Percentiles rank a stretch among this genome's conserved stretches.
phyloP scores from a whole-genome alignment of 176 grass and related monocot species.

The Puya raimondii region DNA sequence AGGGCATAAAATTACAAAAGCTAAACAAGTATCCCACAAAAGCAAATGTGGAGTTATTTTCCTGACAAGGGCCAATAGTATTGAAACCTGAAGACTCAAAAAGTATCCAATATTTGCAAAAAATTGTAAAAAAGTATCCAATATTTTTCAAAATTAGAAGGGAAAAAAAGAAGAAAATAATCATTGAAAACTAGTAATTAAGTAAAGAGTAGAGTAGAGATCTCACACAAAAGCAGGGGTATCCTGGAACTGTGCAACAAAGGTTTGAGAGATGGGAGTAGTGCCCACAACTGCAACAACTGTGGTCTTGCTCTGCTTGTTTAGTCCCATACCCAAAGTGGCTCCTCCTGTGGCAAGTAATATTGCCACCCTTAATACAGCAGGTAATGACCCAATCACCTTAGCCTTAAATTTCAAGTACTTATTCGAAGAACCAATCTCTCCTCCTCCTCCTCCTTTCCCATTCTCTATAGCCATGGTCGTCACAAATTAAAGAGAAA shows the following conservation, averaged over 20 bases:
- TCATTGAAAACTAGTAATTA: neutral
- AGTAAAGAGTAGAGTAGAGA: neutral
- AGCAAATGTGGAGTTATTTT: too few species aligned
- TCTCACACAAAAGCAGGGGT: slow-evolving; percentile 63
- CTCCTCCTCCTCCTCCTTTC: slow-evolving; percentile 12
- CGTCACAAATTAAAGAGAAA: neutral
- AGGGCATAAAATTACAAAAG: too few species aligned
- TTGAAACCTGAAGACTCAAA: too few species aligned
- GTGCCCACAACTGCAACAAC: slow-evolving; percentile 69
- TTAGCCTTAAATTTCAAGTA: slow-evolving; percentile 15
- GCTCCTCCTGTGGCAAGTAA: slow-evolving; percentile 32
- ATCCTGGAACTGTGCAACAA: slow-evolving; percentile 55
- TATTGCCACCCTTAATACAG: slow-evolving; percentile 35
- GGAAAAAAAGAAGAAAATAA: neutral
- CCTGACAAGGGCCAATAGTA: too few species aligned
- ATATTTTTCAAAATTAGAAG: neutral
- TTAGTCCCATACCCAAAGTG: slow-evolving; percentile 49
- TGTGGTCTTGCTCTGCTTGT: slow-evolving; percentile 45
- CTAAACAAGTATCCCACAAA: too few species aligned
- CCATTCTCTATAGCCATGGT: slow-evolving; percentile 40
- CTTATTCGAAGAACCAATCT: slow-evolving; percentile 1
- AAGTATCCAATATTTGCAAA: too few species aligned
- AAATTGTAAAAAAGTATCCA: neutral
- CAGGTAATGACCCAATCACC: slow-evolving; percentile 17
- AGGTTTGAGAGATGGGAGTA: slow-evolving; percentile 41